Evolutionary conservation across 306 rosid species (phyloP).

Genomic region (Trifolium dubium): DNA sequence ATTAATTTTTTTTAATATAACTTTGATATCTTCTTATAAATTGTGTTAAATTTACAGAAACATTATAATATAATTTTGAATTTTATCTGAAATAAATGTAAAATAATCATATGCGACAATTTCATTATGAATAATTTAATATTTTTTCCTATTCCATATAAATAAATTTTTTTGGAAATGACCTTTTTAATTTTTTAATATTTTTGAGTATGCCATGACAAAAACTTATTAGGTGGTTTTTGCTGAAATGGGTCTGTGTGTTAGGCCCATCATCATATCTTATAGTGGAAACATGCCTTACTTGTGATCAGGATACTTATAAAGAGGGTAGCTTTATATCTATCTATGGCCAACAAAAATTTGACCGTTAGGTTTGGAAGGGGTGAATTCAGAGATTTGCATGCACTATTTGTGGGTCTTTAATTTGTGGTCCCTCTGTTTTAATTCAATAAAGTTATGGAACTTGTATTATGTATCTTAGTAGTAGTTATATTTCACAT

Average conservation of each 20-base stretch:
- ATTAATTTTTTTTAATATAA: no score
- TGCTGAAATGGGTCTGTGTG: slow-evolving; percentile 40
- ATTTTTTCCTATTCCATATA: no score
- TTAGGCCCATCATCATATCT: slow-evolving; percentile 67
- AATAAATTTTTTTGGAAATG: background rate
- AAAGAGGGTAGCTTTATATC: slow-evolving; percentile 53
- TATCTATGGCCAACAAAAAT: slow-evolving; percentile 28
- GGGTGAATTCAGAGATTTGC: slow-evolving; percentile 41
- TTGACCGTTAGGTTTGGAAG: slow-evolving; percentile 58
- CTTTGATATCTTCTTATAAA: no score
- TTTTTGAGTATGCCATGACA: slow-evolving; percentile 18
- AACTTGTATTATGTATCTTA: background rate
- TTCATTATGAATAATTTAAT: no score
- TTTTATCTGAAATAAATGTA: background rate
- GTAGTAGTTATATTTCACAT: background rate
- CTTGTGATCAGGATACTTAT: slow-evolving; percentile 57
- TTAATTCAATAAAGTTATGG: slow-evolving; percentile 26
- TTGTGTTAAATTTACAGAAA: no score
- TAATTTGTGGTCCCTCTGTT: slow-evolving; percentile 41
- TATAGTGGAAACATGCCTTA: slow-evolving; percentile 81
- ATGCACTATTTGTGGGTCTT: slow-evolving; percentile 38
- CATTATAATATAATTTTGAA: no score
- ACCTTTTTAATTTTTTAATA: background rate
- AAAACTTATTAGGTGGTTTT: slow-evolving; percentile 32
- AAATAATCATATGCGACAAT: background rate